Evolutionary conservation across 164 flowering plant genomes (phyloP).

Genomic region (Platanus orientalis): DNA sequence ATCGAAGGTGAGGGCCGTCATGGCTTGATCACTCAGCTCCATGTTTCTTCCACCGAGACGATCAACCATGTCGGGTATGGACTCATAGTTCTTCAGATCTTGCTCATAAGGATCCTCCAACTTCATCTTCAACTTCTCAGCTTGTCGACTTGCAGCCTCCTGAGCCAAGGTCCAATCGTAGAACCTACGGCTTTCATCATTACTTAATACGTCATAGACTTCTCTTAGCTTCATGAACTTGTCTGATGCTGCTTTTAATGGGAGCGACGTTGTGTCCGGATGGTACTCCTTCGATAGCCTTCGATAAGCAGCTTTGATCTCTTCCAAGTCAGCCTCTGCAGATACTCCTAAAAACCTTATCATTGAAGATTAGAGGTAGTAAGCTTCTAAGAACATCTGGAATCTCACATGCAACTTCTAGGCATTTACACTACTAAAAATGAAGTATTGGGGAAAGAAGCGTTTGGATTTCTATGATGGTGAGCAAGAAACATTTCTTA

Average conservation of each 20-base stretch:
- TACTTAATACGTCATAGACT: slow-evolving; percentile 61
- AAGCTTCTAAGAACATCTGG: background rate
- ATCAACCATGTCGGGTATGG: slow-evolving; percentile 78
- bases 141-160: slow-evolving; percentile 67
- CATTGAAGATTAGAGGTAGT: background rate
- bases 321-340: slow-evolving; percentile 73
- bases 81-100: slow-evolving; percentile 39
- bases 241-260: slow-evolving; percentile 67
- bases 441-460: too few relatives aligned
- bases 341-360: slow-evolving; percentile 72
- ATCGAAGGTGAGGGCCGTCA: slow-evolving; percentile 69
- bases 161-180: slow-evolving; percentile 91
- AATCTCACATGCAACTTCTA: too few relatives aligned
- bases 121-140: slow-evolving; percentile 66
- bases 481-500: too few relatives aligned
- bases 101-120: slow-evolving; percentile 68
- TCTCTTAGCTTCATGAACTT: slow-evolving; percentile 76
- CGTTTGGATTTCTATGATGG: too few relatives aligned
- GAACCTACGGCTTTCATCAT: slow-evolving; percentile 62
- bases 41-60: slow-evolving; percentile 76
- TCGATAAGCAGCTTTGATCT: slow-evolving; percentile 78
- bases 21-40: slow-evolving; percentile 76
- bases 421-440: too few relatives aligned
- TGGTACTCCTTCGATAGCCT: slow-evolving; percentile 86
- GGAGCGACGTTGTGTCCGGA: slow-evolving; percentile 87